Conservation (phyloP, 2,329 filamentous ascomycete species). For the Colletotrichum ledebouriae region DNA sequence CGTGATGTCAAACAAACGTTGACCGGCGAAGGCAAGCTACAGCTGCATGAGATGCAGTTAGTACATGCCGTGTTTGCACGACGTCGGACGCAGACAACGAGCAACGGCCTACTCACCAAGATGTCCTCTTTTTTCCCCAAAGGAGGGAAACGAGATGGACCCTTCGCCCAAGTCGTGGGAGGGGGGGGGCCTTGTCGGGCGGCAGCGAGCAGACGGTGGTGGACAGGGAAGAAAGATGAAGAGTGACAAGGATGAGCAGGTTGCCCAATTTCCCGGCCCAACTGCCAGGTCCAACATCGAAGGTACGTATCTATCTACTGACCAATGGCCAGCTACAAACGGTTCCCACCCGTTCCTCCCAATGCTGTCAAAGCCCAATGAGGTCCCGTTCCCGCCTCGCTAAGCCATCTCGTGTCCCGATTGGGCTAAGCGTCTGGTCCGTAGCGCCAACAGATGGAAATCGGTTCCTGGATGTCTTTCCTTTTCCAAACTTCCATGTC, state of each 20-base stretch:
- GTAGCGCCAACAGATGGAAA: slow-evolving; percentile 25
- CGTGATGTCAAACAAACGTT: background rate
- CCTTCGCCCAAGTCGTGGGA: slow-evolving; percentile 12
- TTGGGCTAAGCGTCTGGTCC: background rate
- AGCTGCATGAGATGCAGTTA: background rate
- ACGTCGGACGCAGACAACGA: background rate
- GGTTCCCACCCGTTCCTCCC: slow-evolving; percentile 1
- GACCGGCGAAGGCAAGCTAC: background rate
- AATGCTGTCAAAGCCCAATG: background rate
- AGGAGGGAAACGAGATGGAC: slow-evolving; percentile 17
- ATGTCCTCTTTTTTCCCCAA: slow-evolving; percentile 15
- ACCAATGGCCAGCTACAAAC: background rate
- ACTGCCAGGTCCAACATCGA: slow-evolving; percentile 13
- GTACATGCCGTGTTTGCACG: slow-evolving; percentile 20
- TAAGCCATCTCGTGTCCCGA: background rate
- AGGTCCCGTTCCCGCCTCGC: background rate
- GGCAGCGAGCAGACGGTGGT: background rate
- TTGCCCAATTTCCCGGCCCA: slow-evolving; percentile 29
- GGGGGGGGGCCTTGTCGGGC: slow-evolving; percentile 3
- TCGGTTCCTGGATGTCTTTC: slow-evolving; percentile 21
- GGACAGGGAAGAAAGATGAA: slow-evolving; percentile 7
- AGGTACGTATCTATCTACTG: slow-evolving; percentile 8
- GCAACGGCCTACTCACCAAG: slow-evolving; percentile 2
- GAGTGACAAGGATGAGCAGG: slow-evolving; percentile 14
- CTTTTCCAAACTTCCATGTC: background rate